These are phyloP conservation scores for Pistacia vera DNA, from an alignment of 345 rosid species.

Conservation along the genomic window DNA sequence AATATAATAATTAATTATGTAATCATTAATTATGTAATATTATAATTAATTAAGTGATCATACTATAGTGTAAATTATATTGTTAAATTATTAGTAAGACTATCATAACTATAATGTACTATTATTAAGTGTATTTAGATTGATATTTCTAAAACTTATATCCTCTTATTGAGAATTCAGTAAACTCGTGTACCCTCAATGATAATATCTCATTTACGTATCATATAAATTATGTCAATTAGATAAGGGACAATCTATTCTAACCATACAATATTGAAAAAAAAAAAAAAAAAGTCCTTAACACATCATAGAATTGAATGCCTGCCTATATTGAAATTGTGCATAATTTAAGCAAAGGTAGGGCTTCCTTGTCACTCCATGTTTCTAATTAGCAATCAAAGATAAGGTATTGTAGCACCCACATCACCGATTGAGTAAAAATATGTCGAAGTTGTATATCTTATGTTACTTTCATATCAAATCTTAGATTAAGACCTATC, in stretches of 20 bases:
- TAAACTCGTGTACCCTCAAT: too few relatives aligned
- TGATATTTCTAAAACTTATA: too few relatives aligned
- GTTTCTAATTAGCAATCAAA: background rate
- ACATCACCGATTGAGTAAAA: background rate
- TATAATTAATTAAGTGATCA: too few relatives aligned
- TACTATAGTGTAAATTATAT: too few relatives aligned
- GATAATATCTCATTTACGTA: too few relatives aligned
- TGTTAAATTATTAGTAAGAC: too few relatives aligned
- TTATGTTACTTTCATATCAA: slow-evolving; percentile 5
- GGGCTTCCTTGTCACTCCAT: background rate
- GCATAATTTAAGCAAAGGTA: background rate
- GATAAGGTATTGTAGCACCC: slow-evolving; percentile 9
- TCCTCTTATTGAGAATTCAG: too few relatives aligned
- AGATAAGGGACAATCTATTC: background rate
- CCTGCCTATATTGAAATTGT: background rate
- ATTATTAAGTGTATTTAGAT: too few relatives aligned
- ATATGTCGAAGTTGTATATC: background rate
- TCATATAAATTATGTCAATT: too few relatives aligned
- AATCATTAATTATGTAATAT: too few relatives aligned
- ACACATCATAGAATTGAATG: background rate
- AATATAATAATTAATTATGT: too few relatives aligned
- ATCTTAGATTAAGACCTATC: background rate
- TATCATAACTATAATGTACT: too few relatives aligned
- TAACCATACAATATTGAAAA: background rate
- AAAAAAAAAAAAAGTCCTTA: background rate